phyloP scores from a whole-genome alignment of 345 rosid species.

The Citrus sinensis region DNA sequence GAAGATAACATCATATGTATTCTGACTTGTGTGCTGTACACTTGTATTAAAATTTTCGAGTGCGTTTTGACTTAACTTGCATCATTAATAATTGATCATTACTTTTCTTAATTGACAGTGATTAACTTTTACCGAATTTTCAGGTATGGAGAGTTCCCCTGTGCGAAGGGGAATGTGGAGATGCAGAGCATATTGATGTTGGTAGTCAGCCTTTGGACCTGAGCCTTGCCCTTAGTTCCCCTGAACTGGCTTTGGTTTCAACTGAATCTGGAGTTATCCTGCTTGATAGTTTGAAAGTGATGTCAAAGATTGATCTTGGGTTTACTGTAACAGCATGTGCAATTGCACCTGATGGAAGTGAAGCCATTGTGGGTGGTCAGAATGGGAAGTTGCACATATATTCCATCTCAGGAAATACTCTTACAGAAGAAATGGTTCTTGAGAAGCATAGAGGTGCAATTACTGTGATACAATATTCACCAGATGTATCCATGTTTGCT shows the following conservation, averaged over 20 bases:
- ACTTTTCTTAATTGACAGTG: background rate
- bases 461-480: constrained; percentile 61
- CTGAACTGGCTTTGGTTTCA: constrained; percentile 44
- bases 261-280: constrained; percentile 57
- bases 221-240: constrained; percentile 44
- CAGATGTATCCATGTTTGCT: constrained; percentile 73
- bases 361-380: constrained; percentile 68
- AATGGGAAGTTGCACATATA: constrained; percentile 72
- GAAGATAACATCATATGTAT: background rate
- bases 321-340: constrained; percentile 59
- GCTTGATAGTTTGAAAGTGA: constrained; percentile 44
- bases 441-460: constrained; percentile 71
- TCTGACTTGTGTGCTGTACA: background rate
- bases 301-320: constrained; percentile 48
- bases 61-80: background rate
- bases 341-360: constrained; percentile 62
- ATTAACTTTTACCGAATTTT: background rate
- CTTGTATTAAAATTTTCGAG: no score
- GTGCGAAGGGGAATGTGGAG: constrained; percentile 38
- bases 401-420: constrained; percentile 47
- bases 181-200: constrained; percentile 43
- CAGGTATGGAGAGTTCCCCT: constrained; percentile 63
- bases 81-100: background rate
- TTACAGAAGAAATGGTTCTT: constrained; percentile 56
- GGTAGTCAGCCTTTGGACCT: constrained; percentile 62